Evolutionary conservation across 164 flowering plant genomes (phyloP).

Genomic region (Magnolia officinalis): DNA sequence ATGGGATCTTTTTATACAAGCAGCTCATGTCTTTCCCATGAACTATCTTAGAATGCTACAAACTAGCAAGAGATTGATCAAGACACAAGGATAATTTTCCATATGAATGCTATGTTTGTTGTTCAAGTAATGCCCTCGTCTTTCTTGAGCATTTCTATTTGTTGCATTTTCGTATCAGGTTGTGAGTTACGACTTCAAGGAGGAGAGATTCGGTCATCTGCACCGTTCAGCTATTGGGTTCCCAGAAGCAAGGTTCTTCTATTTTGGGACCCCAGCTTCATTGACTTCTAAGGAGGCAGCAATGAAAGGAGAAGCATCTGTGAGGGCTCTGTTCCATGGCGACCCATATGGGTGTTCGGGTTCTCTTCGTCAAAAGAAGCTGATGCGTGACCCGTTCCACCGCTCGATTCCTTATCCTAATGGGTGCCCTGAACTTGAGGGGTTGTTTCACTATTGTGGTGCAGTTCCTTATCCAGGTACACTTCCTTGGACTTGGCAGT

Average conservation of each 20-base stretch:
- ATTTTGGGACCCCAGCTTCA: slow-evolving; percentile 75
- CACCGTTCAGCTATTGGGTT: slow-evolving; percentile 89
- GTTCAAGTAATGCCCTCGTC: background rate
- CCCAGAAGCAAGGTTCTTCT: slow-evolving; percentile 74
- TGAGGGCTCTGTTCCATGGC: slow-evolving; percentile 66
- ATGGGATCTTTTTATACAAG: background rate
- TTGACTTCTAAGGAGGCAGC: slow-evolving; percentile 61
- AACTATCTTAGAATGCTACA: background rate
- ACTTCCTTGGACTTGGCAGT: slow-evolving; percentile 58
- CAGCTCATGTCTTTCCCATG: background rate
- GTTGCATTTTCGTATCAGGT: slow-evolving; percentile 42
- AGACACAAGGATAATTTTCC: background rate
- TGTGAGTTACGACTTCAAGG: slow-evolving; percentile 91
- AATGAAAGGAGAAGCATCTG: slow-evolving; percentile 77
- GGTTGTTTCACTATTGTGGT: slow-evolving; percentile 76
- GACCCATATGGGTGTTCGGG: slow-evolving; percentile 90
- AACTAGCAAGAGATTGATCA: background rate
- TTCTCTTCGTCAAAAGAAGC: slow-evolving; percentile 62
- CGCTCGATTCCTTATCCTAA: slow-evolving; percentile 85
- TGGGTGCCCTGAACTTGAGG: slow-evolving; percentile 82
- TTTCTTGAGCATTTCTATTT: background rate
- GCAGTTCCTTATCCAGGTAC: slow-evolving; percentile 48
- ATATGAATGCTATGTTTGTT: background rate
- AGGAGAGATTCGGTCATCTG: slow-evolving; percentile 70
- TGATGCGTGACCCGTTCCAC: slow-evolving; percentile 88